Evolutionary conservation across 2,329 filamentous ascomycete genomes (phyloP).

Genomic region (Graphilbum ipis-grandicollis): DNA sequence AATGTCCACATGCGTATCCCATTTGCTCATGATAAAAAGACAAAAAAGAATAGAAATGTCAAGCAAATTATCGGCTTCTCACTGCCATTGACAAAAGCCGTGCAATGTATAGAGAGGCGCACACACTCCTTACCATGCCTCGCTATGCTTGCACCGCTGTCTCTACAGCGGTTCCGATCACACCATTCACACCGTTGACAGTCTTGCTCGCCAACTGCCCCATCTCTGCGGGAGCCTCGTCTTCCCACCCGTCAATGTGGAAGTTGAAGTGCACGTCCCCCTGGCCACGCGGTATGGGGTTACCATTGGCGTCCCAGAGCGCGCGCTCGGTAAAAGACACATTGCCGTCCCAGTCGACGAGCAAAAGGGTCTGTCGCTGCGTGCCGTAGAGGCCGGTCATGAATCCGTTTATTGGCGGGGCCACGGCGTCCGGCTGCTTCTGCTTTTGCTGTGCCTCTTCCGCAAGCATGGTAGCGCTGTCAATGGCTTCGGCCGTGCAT

Average conservation of each 20-base stretch:
- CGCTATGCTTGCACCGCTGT: too few species aligned
- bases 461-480: too few species aligned
- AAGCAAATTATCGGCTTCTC: too few species aligned
- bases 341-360: slow-evolving; percentile 46
- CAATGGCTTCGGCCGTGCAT: slow-evolving; percentile 19
- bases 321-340: slow-evolving; percentile 42
- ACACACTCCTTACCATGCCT: too few species aligned
- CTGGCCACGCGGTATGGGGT: slow-evolving; percentile 31
- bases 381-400: slow-evolving; percentile 46
- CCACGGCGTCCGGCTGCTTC: slow-evolving; percentile 20
- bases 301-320: slow-evolving; percentile 40
- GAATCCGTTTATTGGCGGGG: slow-evolving; percentile 21
- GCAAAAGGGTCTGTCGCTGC: slow-evolving; percentile 43
- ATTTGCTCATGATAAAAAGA: too few species aligned
- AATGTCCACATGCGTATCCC: too few species aligned
- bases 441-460: slow-evolving; percentile 17
- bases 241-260: slow-evolving; percentile 35
- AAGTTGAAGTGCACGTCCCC: slow-evolving; percentile 40
- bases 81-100: too few species aligned
- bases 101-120: too few species aligned
- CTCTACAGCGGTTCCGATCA: too few species aligned
- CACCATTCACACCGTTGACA: too few species aligned
- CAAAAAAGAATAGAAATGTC: too few species aligned
- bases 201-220: too few species aligned
- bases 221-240: slow-evolving; percentile 3